Conservation (phyloP, 331 rosid genomes). For the Spiraea crenata region DNA sequence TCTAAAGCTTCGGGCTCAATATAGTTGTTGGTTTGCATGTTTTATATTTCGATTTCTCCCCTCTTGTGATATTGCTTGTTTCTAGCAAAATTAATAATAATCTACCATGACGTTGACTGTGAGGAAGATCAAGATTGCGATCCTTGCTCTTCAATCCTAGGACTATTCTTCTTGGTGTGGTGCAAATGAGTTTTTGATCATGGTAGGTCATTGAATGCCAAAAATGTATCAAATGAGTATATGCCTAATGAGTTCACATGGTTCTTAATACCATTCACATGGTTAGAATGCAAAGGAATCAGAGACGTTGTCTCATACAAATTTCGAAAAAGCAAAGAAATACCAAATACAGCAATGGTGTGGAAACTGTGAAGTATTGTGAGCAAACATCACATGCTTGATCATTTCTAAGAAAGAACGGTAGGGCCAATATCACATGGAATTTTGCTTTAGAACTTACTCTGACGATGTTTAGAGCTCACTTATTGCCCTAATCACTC, state of each 20-base stretch:
- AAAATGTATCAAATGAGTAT: constrained; percentile 1
- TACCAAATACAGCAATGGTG: constrained; percentile 1
- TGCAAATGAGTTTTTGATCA: not conserved
- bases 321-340: no score
- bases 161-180: not conserved
- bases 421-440: no score
- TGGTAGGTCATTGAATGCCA: not conserved
- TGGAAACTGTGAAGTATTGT: not conserved
- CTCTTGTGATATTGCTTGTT: no score
- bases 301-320: not conserved
- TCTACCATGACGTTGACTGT: not conserved
- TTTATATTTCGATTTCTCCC: no score
- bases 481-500: no score
- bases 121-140: constrained; percentile 7
- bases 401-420: constrained; percentile 14
- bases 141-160: not conserved
- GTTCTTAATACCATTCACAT: not conserved
- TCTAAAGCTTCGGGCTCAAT: no score
- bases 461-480: no score
- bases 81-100: no score
- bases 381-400: constrained; percentile 27
- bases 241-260: constrained; percentile 8
- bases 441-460: no score
- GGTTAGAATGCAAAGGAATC: not conserved
- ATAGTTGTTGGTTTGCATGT: no score